These are phyloP conservation scores for Emergomyces orientalis DNA, from an alignment of 2,329 filamentous ascomycete genomes.

Conservation along the genomic window DNA sequence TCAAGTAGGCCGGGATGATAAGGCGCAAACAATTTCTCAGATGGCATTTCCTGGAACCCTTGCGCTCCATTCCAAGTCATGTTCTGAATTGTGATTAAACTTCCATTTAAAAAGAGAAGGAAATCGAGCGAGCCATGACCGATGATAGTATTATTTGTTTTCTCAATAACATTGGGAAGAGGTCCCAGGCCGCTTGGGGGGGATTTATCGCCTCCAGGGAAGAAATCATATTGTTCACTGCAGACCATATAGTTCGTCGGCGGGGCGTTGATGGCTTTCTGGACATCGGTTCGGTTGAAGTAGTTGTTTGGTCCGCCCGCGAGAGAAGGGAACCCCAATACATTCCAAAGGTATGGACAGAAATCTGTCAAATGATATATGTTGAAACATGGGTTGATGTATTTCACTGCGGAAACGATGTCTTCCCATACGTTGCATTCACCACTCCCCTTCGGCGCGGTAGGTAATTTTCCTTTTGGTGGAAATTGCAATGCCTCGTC, in stretches of 20 bases:
- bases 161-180: slow-evolving; percentile 63
- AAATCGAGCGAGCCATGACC: slow-evolving; percentile 63
- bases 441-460: slow-evolving; percentile 34
- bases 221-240: slow-evolving; percentile 36
- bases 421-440: slow-evolving; percentile 51
- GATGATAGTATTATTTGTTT: slow-evolving; percentile 62
- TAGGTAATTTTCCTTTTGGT: slow-evolving; percentile 51
- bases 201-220: slow-evolving; percentile 35
- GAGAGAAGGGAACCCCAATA: slow-evolving; percentile 58
- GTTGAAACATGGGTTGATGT: slow-evolving; percentile 54
- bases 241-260: slow-evolving; percentile 50
- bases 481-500: slow-evolving; percentile 55
- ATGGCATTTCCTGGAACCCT: slow-evolving; percentile 56
- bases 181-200: slow-evolving; percentile 49
- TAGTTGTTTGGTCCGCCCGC: slow-evolving; percentile 55
- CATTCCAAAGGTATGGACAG: too few relatives aligned
- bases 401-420: slow-evolving; percentile 45
- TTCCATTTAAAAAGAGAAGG: slow-evolving; percentile 59
- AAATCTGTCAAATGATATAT: slow-evolving; percentile 64
- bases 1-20: slow-evolving; percentile 37
- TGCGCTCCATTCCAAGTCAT: slow-evolving; percentile 67
- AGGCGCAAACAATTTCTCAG: slow-evolving; percentile 57
- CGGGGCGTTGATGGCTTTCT: slow-evolving; percentile 57
- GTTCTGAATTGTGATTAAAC: slow-evolving; percentile 58
- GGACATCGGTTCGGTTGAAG: slow-evolving; percentile 62